Evolutionary conservation across 352 stramenopile species (phyloP).

Genomic region (Globisporangium camurandrum): DNA sequence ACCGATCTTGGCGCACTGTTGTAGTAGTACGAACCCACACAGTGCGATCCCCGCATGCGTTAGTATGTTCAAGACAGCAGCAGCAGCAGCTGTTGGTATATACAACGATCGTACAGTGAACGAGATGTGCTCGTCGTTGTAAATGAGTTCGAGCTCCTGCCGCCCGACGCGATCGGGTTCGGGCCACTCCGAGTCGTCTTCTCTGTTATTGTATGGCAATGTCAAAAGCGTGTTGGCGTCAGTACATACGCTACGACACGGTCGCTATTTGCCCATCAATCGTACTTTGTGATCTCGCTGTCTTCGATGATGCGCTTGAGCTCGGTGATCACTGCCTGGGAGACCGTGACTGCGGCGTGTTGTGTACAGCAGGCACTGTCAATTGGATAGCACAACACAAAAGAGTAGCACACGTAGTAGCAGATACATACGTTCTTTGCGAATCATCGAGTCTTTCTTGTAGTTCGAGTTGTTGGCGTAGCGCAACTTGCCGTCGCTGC

Average conservation of each 20-base stretch:
- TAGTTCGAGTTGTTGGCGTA: constrained; percentile 99
- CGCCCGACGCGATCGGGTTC: constrained; percentile 88
- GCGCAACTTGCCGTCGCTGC: constrained; percentile 84
- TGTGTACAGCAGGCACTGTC: no score
- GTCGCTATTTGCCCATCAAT: constrained; percentile 3
- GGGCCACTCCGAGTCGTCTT: constrained; percentile 95
- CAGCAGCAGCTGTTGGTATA: background rate
- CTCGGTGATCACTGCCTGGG: constrained; percentile 89
- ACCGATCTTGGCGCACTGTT: constrained; percentile 92
- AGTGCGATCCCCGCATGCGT: background rate
- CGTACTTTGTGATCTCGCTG: constrained; percentile 88
- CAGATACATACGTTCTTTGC: constrained; percentile 86
- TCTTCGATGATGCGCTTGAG: constrained; percentile 91
- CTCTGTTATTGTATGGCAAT: no score
- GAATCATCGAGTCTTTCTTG: constrained; percentile 96
- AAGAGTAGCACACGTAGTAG: background rate
- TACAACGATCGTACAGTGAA: constrained; percentile 77
- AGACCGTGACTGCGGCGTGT: constrained; percentile 74
- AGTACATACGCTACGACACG: background rate
- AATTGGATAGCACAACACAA: no score
- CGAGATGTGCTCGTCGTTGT: constrained; percentile 94
- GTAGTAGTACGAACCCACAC: background rate
- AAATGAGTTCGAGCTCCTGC: constrained; percentile 95
- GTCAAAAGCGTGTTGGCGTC: no score
- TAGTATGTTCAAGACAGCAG: background rate